Conservation (phyloP, 768 basidiomycete species). For the Phaffia australis region DNA sequence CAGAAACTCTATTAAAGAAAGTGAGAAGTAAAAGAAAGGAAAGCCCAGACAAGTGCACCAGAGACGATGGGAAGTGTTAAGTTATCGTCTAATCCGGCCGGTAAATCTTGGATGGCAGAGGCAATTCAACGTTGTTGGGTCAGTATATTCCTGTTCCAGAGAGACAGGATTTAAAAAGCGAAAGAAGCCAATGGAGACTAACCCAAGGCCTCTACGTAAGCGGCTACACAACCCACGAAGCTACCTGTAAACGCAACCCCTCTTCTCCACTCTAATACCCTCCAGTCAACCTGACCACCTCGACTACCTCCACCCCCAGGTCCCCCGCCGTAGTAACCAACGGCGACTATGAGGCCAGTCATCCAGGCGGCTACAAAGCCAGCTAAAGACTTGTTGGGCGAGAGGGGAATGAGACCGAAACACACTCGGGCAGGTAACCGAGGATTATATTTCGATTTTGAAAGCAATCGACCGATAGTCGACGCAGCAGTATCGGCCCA, state of each 20-base stretch:
- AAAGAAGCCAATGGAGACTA: constrained; percentile 34
- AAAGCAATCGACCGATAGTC: constrained; percentile 76
- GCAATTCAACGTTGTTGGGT: background rate
- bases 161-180: background rate
- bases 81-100: constrained; percentile 73
- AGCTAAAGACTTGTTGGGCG: constrained; percentile 70
- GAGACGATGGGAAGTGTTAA: constrained; percentile 78
- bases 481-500: constrained; percentile 96
- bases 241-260: constrained; percentile 32
- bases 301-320: constrained; percentile 28
- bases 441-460: constrained; percentile 48
- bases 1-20: constrained; percentile 25
- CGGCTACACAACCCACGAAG: constrained; percentile 65
- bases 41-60: constrained; percentile 57
- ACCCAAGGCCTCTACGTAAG: constrained; percentile 83
- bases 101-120: constrained; percentile 48
- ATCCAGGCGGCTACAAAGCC: constrained; percentile 68
- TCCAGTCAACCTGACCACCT: constrained; percentile 33
- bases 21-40: constrained; percentile 33
- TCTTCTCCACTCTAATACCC: constrained; percentile 30
- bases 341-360: constrained; percentile 57
- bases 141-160: background rate
- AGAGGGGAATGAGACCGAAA: constrained; percentile 51
- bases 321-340: constrained; percentile 51
- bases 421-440: constrained; percentile 45